These are phyloP conservation scores for Collariella sp. DNA, from an alignment of 495 filamentous ascomycete species.

Conservation along the genomic window DNA sequence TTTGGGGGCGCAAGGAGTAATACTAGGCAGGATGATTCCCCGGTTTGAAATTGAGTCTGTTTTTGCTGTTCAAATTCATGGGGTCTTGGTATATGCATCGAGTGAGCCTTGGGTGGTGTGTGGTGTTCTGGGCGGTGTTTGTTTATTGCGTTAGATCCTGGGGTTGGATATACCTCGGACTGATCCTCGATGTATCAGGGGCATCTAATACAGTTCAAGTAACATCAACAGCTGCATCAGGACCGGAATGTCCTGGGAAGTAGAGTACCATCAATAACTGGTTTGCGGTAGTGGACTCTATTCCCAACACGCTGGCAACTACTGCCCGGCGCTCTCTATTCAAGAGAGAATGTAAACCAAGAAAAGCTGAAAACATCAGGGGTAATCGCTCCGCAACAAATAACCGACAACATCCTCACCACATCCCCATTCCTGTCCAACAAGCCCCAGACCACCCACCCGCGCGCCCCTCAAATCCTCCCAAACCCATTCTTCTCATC, in stretches of 20 bases:
- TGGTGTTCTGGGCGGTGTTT: background rate
- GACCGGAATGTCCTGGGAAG: too few species aligned
- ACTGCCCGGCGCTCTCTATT: background rate
- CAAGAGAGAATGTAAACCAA: background rate
- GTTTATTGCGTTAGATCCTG: too few species aligned
- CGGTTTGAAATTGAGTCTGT: background rate
- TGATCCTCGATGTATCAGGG: too few species aligned
- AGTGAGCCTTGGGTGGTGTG: background rate
- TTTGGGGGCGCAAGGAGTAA: background rate
- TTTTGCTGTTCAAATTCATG: background rate
- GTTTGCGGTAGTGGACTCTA: too few species aligned
- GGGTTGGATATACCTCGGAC: too few species aligned
- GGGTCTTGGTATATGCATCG: background rate
- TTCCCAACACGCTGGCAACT: too few species aligned
- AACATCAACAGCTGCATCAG: too few species aligned
- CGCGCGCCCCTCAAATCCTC: conserved; percentile 22
- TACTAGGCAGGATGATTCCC: conserved; percentile 5
- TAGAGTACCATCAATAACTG: too few species aligned
- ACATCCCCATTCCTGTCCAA: background rate
- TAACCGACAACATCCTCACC: background rate
- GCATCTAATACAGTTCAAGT: too few species aligned
- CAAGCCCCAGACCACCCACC: background rate
- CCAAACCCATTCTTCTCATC: conserved; percentile 57
- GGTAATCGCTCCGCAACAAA: too few species aligned
- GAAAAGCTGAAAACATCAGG: background rate